Conservation (phyloP, 202 grass and related monocot genomes). For the Schoenoplectus triqueter region DNA sequence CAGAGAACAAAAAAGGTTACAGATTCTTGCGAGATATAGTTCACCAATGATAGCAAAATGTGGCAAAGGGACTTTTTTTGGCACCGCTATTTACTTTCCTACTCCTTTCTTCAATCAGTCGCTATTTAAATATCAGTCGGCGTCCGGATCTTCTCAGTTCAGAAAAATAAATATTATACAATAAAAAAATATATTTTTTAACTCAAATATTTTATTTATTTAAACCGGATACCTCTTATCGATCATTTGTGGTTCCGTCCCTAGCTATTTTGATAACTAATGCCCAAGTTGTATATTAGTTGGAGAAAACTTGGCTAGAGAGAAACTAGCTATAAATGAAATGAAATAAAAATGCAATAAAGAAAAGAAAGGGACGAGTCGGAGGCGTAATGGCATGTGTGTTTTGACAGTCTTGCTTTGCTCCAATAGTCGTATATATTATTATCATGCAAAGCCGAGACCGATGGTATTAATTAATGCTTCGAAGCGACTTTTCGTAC, state of each 20-base stretch:
- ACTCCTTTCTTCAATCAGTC: conserved; percentile 11
- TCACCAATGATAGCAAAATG: conserved; percentile 20
- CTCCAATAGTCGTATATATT: background rate
- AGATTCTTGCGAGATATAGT: conserved; percentile 29
- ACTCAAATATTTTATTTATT: no score
- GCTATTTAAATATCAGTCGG: background rate
- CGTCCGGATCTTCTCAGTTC: no score
- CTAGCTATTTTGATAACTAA: background rate
- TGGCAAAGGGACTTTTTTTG: conserved; percentile 27
- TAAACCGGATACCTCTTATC: no score
- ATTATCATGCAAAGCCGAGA: background rate
- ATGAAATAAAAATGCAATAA: background rate
- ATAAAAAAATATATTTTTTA: no score
- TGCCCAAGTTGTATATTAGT: background rate
- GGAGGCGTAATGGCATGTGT: background rate
- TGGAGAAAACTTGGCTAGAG: background rate
- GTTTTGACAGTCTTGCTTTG: no score
- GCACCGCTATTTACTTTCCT: background rate
- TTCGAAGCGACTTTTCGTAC: background rate
- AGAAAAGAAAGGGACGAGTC: background rate
- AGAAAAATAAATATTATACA: no score
- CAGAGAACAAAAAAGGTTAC: conserved; percentile 10
- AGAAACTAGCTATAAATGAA: background rate
- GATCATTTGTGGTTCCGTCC: no score
- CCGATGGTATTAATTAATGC: conserved; percentile 19